Percentiles rank a stretch among this genome's conserved stretches.
Conservation (phyloP, 371 early-diverging fungal species). For the Rhizopus arrhizus region DNA sequence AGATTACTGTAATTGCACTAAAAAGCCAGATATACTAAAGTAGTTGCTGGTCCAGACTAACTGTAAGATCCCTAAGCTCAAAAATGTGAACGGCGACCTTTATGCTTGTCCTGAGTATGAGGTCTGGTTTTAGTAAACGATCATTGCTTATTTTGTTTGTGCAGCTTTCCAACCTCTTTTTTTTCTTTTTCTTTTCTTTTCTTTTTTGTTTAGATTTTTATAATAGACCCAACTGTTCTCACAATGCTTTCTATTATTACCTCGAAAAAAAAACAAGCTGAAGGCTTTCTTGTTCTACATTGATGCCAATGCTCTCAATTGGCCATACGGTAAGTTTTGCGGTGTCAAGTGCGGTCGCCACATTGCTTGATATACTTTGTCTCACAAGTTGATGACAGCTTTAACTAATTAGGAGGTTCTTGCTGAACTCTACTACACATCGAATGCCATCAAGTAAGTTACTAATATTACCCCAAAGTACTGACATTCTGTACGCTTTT, state of each 20-base stretch:
- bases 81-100: conserved; percentile 38
- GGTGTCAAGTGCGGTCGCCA: conserved; percentile 52
- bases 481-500: conserved; percentile 52
- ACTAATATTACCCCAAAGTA: conserved; percentile 54
- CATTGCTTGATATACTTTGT: conserved; percentile 56
- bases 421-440: conserved; percentile 57
- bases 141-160: too few relatives aligned
- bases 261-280: conserved; percentile 32
- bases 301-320: conserved; percentile 47
- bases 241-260: conserved; percentile 48
- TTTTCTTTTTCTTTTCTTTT: too few relatives aligned
- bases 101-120: conserved; percentile 42
- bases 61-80: conserved; percentile 36
- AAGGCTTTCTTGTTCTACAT: conserved; percentile 53
- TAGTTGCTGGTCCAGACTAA: conserved; percentile 44
- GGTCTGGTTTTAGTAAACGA: conserved; percentile 39
- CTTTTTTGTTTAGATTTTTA: conserved; percentile 27
- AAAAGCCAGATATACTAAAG: too few relatives aligned
- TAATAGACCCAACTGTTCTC: conserved; percentile 51
- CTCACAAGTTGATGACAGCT: conserved; percentile 58
- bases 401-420: conserved; percentile 56
- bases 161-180: background rate
- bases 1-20: too few relatives aligned
- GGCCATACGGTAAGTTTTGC: conserved; percentile 50
- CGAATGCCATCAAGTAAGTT: conserved; percentile 52